Percentiles rank a stretch among this genome's conserved stretches.
phyloP scores from a whole-genome alignment of 2,329 filamentous ascomycete genomes.

The Apiospora arundinis region DNA sequence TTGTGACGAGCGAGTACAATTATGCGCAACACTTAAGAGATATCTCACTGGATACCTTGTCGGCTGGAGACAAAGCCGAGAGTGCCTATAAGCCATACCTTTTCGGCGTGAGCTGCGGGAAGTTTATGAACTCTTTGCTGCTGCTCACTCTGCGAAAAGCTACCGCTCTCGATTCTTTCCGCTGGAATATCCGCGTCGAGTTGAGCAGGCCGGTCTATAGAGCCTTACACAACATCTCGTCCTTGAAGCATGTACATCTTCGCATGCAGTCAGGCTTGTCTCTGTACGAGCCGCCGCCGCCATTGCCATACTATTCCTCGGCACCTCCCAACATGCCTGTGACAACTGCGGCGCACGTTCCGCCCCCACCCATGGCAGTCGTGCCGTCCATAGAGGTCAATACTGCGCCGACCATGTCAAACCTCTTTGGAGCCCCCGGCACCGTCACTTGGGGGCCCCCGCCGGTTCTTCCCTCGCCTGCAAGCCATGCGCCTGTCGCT shows the following conservation, averaged over 20 bases:
- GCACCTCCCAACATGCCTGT: slow-evolving; percentile 19
- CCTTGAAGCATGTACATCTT: slow-evolving; percentile 60
- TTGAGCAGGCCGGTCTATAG: slow-evolving; percentile 64
- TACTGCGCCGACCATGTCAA: neutral
- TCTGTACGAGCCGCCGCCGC: slow-evolving; percentile 57
- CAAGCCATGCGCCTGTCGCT: slow-evolving; percentile 40
- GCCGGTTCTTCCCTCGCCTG: slow-evolving; percentile 38
- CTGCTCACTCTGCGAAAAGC: slow-evolving; percentile 63
- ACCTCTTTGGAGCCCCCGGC: slow-evolving; percentile 22
- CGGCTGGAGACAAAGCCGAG: slow-evolving; percentile 59
- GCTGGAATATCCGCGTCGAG: slow-evolving; percentile 70
- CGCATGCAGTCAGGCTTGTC: slow-evolving; percentile 65
- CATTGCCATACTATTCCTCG: slow-evolving; percentile 45
- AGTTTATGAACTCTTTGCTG: slow-evolving; percentile 68
- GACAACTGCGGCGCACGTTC: neutral
- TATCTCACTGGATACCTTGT: slow-evolving; percentile 62
- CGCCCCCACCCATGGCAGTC: neutral
- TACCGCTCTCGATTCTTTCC: slow-evolving; percentile 61
- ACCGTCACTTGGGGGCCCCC: slow-evolving; percentile 23
- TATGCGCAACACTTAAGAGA: slow-evolving; percentile 64
- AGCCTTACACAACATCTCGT: slow-evolving; percentile 59
- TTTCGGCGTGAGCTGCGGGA: slow-evolving; percentile 63
- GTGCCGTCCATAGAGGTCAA: slow-evolving; percentile 3
- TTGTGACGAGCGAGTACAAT: slow-evolving; percentile 68
- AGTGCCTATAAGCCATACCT: slow-evolving; percentile 59